Conservation (phyloP, 2,329 filamentous ascomycete species). For the Didymella glomerata region DNA sequence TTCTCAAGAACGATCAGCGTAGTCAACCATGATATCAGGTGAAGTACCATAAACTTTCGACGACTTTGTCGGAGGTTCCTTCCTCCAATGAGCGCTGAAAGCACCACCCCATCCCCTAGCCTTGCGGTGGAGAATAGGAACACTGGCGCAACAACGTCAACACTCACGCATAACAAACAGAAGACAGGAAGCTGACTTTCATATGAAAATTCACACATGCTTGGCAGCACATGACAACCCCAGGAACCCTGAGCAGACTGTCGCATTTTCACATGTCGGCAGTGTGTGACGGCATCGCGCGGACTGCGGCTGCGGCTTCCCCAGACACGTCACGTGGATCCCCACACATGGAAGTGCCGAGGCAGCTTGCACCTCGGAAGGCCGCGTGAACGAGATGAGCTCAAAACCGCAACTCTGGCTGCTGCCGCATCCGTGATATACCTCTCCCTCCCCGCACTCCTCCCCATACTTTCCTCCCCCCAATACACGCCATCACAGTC, state of each 20-base stretch:
- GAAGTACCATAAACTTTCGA: neutral
- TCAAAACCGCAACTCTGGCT: conserved; percentile 23
- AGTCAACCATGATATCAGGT: neutral
- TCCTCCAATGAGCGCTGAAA: neutral
- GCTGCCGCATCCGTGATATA: conserved; percentile 11
- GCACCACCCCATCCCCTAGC: neutral
- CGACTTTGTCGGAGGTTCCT: neutral
- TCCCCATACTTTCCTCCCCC: neutral
- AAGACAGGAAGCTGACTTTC: neutral
- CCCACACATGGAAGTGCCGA: conserved; percentile 19
- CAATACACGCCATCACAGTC: neutral
- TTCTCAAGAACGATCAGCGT: neutral
- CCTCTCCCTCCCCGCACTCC: neutral
- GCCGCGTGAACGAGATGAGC: conserved; percentile 19
- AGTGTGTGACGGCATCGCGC: conserved; percentile 6
- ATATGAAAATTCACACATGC: conserved; percentile 1
- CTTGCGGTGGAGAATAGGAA: neutral
- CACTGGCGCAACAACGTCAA: neutral
- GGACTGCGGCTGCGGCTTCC: conserved; percentile 14
- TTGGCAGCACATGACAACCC: conserved; percentile 8
- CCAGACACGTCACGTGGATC: conserved; percentile 19
- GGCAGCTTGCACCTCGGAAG: conserved; percentile 23
- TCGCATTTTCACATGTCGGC: conserved; percentile 24
- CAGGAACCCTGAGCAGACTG: conserved; percentile 1
- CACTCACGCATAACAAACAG: neutral